Conservation (phyloP, 2,329 filamentous ascomycete species). For the Arthroderma sp. region DNA sequence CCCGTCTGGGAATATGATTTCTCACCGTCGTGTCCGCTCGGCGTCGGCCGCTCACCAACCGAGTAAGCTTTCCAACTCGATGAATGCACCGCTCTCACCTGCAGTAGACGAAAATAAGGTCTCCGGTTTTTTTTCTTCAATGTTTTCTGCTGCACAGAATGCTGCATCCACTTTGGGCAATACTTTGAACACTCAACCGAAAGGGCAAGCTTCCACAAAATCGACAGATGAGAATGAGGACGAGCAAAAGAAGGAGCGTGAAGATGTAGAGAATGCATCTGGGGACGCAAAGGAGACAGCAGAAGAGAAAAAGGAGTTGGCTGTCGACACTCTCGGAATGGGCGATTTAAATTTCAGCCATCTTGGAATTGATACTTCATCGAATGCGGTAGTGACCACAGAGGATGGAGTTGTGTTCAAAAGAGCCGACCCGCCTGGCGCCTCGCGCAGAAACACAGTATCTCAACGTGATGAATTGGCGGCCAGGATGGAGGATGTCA, state of each 20-base stretch:
- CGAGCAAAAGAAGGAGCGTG: slow-evolving; percentile 18
- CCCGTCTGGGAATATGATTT: slow-evolving; percentile 57
- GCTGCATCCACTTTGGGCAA: slow-evolving; percentile 71
- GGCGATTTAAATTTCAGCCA: slow-evolving; percentile 84
- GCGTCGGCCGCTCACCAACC: slow-evolving; percentile 47
- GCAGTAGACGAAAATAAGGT: slow-evolving; percentile 51
- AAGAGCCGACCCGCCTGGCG: slow-evolving; percentile 19
- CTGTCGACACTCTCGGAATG: slow-evolving; percentile 76
- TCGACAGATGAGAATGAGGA: slow-evolving; percentile 20
- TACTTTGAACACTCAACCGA: slow-evolving; percentile 40
- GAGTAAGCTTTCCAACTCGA: slow-evolving; percentile 75
- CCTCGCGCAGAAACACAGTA: slow-evolving; percentile 25
- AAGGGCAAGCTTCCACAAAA: slow-evolving; percentile 15
- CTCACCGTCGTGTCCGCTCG: slow-evolving; percentile 53
- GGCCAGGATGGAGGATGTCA: slow-evolving; percentile 46
- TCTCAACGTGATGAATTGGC: slow-evolving; percentile 37
- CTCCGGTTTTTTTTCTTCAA: slow-evolving; percentile 77
- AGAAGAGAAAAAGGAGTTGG: slow-evolving; percentile 50
- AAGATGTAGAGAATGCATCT: slow-evolving; percentile 17
- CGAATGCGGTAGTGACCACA: slow-evolving; percentile 23
- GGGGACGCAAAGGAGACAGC: slow-evolving; percentile 19
- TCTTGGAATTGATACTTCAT: slow-evolving; percentile 51
- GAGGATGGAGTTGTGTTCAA: slow-evolving; percentile 26
- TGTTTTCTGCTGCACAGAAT: slow-evolving; percentile 86
- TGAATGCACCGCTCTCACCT: slow-evolving; percentile 60